These are phyloP conservation scores for Paecilomyces sp. DNA, from an alignment of 2,329 filamentous ascomycete genomes.

Conservation along the genomic window DNA sequence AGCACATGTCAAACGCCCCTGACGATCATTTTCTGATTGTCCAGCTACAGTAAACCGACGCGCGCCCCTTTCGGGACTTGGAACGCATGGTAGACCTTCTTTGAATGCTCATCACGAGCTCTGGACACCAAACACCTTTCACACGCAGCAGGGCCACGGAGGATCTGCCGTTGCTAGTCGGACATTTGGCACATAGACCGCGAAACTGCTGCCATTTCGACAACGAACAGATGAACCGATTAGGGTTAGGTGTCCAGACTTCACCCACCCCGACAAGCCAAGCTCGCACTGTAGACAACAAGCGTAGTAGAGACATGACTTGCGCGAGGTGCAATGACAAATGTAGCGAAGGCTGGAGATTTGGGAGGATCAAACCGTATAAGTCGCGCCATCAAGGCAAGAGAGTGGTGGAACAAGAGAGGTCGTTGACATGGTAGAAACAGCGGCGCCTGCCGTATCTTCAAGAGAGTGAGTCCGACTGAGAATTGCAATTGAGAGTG, in stretches of 20 bases:
- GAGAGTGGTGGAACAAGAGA: constrained; percentile 27
- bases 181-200: constrained; percentile 62
- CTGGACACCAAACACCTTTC: constrained; percentile 39
- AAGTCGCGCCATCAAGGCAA: constrained; percentile 26
- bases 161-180: constrained; percentile 52
- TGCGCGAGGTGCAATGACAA: constrained; percentile 32
- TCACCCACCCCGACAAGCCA: constrained; percentile 52
- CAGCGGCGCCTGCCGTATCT: background rate
- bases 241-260: constrained; percentile 96
- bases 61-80: constrained; percentile 33
- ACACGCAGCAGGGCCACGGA: constrained; percentile 20
- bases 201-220: constrained; percentile 50
- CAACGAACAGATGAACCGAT: constrained; percentile 60
- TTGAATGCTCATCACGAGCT: constrained; percentile 31
- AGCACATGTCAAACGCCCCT: constrained; percentile 49
- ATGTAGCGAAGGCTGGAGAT: constrained; percentile 69
- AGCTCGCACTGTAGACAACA: constrained; percentile 20
- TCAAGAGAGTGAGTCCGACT: constrained; percentile 6
- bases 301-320: constrained; percentile 24
- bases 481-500: constrained; percentile 1
- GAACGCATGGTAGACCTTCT: constrained; percentile 42
- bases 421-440: constrained; percentile 3
- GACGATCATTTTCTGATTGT: constrained; percentile 54
- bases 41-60: constrained; percentile 50
- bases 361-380: constrained; percentile 72